A percentile compares a stretch with the other conserved stretches of the same genome.
Conservation (phyloP, 805 yeast genomes). For the Starmerella bacillaris region DNA sequence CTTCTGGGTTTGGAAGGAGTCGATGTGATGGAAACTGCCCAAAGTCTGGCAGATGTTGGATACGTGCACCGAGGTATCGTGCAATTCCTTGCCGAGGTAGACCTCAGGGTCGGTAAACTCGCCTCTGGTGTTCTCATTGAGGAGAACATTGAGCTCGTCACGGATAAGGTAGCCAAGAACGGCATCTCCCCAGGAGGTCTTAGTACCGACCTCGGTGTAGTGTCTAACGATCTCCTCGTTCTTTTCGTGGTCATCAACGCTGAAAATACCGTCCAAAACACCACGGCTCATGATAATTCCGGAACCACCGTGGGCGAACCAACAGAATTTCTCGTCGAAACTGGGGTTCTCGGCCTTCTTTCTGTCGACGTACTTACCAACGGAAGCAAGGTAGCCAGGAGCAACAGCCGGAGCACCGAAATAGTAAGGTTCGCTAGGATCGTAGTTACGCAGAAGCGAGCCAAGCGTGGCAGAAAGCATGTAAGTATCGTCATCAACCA, state of each 20-base stretch:
- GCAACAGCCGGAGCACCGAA: slow-evolving; percentile 17
- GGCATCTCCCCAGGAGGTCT: slow-evolving; percentile 25
- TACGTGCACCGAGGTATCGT: slow-evolving; percentile 10
- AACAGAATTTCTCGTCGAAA: slow-evolving; percentile 1
- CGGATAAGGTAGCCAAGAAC: slow-evolving; percentile 20
- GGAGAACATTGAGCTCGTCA: slow-evolving; percentile 14
- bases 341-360: slow-evolving; percentile 2
- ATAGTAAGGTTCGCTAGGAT: slow-evolving; percentile 20
- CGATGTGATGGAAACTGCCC: slow-evolving; percentile 23
- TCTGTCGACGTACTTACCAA: slow-evolving; percentile 3
- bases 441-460: slow-evolving; percentile 15
- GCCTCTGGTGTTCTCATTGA: slow-evolving; percentile 4
- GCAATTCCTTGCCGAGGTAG: slow-evolving; percentile 23
- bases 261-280: slow-evolving; percentile 19
- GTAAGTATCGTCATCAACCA: slow-evolving; percentile 25
- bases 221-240: slow-evolving; percentile 6
- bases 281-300: slow-evolving; percentile 23
- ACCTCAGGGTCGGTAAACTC: slow-evolving; percentile 9
- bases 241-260: slow-evolving; percentile 1
- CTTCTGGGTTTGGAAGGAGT: slow-evolving; percentile 20
- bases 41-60: slow-evolving; percentile 22
- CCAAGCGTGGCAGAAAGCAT: slow-evolving; percentile 19
- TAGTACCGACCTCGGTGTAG: slow-evolving; percentile 15
- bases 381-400: slow-evolving; percentile 3
- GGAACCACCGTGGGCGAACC: slow-evolving; percentile 27